These are phyloP conservation scores for Dendrobium chrysotoxum DNA, from an alignment of 106 monocot species.

Conservation along the genomic window DNA sequence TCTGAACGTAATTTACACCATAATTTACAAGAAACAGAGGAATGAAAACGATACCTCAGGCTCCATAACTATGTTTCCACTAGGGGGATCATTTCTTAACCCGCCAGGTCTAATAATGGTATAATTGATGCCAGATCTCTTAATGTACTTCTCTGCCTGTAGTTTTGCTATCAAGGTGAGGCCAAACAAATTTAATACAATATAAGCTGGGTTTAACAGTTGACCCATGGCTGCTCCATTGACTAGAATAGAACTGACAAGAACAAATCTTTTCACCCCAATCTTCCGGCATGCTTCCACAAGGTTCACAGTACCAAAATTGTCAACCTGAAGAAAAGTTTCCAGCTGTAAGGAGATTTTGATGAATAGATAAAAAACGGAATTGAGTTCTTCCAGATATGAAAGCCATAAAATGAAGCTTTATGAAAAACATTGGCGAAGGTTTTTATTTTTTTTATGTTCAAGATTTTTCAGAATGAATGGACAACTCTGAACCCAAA, in stretches of 20 bases:
- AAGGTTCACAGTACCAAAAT: conserved; percentile 77
- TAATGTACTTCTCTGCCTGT: conserved; percentile 63
- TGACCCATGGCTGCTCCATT: conserved; percentile 89
- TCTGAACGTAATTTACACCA: no score
- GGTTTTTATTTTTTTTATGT: no score
- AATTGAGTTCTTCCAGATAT: background rate
- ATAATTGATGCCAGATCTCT: conserved; percentile 67
- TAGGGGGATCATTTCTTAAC: conserved; percentile 48
- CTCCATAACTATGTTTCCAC: conserved; percentile 67
- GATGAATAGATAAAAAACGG: no score
- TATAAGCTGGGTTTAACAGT: conserved; percentile 67
- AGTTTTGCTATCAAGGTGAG: conserved; percentile 74
- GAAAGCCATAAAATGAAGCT: background rate
- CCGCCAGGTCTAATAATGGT: conserved; percentile 80
- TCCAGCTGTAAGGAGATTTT: background rate
- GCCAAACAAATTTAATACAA: conserved; percentile 60
- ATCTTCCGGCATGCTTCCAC: conserved; percentile 65
- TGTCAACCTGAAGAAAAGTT: conserved; percentile 43
- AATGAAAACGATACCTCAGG: conserved; percentile 38
- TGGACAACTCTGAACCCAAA: no score
- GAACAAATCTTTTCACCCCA: conserved; percentile 64
- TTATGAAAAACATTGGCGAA: background rate
- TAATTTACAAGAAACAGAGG: background rate
- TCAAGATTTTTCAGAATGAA: no score
- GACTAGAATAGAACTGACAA: conserved; percentile 74